Base-by-base conservation (phyloP, 257 asterid species). In the Paraleonurus japonicus region DNA sequence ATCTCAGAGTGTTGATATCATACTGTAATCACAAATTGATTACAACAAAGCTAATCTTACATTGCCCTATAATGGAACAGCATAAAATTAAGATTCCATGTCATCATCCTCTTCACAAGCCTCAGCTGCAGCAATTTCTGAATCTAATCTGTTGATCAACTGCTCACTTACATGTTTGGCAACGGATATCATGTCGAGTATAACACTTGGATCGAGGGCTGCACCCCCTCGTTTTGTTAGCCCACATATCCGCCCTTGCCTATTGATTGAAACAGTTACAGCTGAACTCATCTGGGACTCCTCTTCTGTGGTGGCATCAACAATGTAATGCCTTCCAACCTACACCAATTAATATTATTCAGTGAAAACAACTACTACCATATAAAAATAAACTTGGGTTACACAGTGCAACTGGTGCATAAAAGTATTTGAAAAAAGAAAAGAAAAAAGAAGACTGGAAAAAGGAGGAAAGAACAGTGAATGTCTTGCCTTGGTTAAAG, bases 201-300 rank as follows among this genome's bases (percentile, higher is more conserved):
- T 86, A 30, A 87, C 69, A 78, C 92, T 86, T 7, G 96, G 95
- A 63, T 90, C 89, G 9, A 90, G 72, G 26, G 92, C 96, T 0
- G 91, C 89, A 17, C 95, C 97, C 53, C 94, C 98, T 73, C 95
- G 78, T 74, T 93, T 93, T 4, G 89, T 93, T 64, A 90, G 70
- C 43, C 97, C 98, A 11, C 97, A 90, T 61, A 93, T 78, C 20
- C 67, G 68, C 23, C 96, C 96, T 43, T 74, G 83, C 86, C 97
- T 79, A 57, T 93, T 90, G 3, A 89, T 74, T 16, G 96, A 90
- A 70, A 90, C 80, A 7, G 97, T 88, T 33, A 93, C 71, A 41
- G 98, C 97, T 0, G 95, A 93, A 73, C 94, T 90, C 97, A 93
- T 93, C 67, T 89, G 92, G 65, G 98, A 87, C 76, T 93, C 98